Percentiles rank a stretch among this genome's conserved stretches.
phyloP scores from a whole-genome alignment of 495 filamentous ascomycete species.

The Trichoderma orchidacearum region DNA sequence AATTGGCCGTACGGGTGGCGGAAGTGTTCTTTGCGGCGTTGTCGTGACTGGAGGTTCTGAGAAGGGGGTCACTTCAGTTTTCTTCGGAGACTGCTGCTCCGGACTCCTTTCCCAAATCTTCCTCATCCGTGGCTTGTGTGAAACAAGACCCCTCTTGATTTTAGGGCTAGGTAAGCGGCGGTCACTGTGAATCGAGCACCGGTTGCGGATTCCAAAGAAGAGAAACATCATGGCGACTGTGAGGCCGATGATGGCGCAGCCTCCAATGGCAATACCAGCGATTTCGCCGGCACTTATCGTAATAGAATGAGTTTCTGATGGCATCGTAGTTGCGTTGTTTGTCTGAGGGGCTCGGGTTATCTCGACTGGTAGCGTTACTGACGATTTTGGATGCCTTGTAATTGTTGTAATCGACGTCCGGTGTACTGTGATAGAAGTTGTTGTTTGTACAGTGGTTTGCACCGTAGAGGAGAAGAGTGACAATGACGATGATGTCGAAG shows the following conservation, averaged over 20 bases:
- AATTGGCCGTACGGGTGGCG: not conserved
- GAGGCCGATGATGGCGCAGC: slow-evolving; percentile 20
- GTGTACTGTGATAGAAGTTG: not conserved
- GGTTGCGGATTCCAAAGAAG: slow-evolving; percentile 24
- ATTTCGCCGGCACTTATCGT: slow-evolving; percentile 31
- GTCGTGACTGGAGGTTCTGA: slow-evolving; percentile 1
- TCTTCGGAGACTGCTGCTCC: no score
- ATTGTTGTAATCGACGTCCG: no score
- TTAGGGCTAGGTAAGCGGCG: no score
- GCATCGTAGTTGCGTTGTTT: slow-evolving; percentile 25
- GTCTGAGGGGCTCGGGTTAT: slow-evolving; percentile 22
- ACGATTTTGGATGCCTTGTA: not conserved
- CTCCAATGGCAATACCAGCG: slow-evolving; percentile 34
- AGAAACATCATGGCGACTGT: slow-evolving; percentile 24
- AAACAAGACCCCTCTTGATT: no score
- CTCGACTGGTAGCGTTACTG: slow-evolving; percentile 10
- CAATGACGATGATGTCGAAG: not conserved
- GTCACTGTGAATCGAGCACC: slow-evolving; percentile 5
- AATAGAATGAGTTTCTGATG: slow-evolving; percentile 48
- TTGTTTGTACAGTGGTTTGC: not conserved
- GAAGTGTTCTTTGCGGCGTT: not conserved
- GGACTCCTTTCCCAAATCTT: no score
- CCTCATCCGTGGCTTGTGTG: no score
- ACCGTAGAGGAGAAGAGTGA: not conserved
- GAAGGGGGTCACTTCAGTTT: no score